Conservation (phyloP, 228 moss, liverwort and hornwort species). For the Sphagnum magellanicum region DNA sequence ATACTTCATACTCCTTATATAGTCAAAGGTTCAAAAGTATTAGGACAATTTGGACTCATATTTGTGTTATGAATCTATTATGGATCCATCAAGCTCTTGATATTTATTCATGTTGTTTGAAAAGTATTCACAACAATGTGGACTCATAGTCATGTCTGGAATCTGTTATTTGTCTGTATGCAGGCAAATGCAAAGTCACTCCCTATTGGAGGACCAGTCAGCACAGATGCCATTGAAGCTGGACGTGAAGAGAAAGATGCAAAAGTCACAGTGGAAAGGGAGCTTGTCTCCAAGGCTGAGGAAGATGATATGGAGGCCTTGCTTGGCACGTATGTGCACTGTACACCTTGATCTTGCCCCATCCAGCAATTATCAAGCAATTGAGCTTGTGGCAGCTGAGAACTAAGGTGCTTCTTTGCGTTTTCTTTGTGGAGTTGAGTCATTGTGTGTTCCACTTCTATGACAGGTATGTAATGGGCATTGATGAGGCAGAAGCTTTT, state of each 20-base stretch:
- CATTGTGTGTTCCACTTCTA: neutral
- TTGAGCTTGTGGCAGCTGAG: too few species aligned
- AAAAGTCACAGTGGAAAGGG: constrained; percentile 80
- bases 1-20: neutral
- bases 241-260: constrained; percentile 48
- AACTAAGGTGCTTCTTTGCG: too few species aligned
- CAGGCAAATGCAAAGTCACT: constrained; percentile 94
- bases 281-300: constrained; percentile 96
- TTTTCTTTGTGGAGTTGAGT: neutral
- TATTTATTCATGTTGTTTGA: too few species aligned
- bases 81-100: too few species aligned
- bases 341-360: too few species aligned
- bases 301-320: constrained; percentile 99
- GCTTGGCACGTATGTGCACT: constrained; percentile 79
- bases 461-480: constrained; percentile 91
- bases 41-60: too few species aligned
- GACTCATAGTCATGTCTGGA: neutral
- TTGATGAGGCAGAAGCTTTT: constrained; percentile 99
- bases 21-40: too few species aligned
- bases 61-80: too few species aligned
- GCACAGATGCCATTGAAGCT: constrained; percentile 50
- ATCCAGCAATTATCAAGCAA: too few species aligned
- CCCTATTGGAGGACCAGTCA: constrained; percentile 73
- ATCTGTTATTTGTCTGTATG: neutral
- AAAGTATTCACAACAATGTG: too few species aligned